A percentile compares a stretch with the other conserved stretches of the same genome.
phyloP scores from a whole-genome alignment of 768 basidiomycete genomes.

The Fomitopsis pulvina region DNA sequence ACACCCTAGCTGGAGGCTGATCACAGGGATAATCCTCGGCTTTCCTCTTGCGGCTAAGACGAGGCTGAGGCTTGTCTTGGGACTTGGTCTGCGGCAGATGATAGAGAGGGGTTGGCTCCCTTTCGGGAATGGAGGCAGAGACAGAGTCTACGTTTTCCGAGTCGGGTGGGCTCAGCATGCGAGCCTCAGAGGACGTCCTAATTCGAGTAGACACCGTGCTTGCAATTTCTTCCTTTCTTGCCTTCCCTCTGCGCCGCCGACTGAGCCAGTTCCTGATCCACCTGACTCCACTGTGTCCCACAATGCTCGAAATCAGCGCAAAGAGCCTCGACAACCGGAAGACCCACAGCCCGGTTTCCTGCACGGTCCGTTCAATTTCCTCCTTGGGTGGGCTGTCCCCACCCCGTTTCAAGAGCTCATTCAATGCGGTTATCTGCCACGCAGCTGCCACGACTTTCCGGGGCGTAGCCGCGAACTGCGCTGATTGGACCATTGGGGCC shows the following conservation, averaged over 20 bases:
- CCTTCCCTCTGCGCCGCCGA: conserved; percentile 4
- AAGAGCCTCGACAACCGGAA: not conserved
- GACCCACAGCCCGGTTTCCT: conserved; percentile 18
- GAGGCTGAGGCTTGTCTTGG: no score
- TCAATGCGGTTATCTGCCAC: conserved; percentile 9
- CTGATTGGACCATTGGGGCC: not conserved
- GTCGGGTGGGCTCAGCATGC: no score
- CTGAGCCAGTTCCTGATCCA: conserved; percentile 20
- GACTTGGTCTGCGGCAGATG: no score
- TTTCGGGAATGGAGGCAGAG: no score
- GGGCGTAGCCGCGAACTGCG: not conserved
- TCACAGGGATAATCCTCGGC: no score
- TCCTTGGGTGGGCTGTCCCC: conserved; percentile 8
- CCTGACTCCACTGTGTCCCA: conserved; percentile 8
- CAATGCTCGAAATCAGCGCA: not conserved
- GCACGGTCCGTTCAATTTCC: conserved; percentile 7
- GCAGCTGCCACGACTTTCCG: conserved; percentile 8
- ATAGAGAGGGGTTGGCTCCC: no score
- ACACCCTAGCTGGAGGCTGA: no score
- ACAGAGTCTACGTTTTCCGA: no score
- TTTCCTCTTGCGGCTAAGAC: no score
- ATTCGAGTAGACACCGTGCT: no score
- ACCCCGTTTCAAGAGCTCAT: conserved; percentile 4
- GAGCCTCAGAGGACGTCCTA: no score
- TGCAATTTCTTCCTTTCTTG: not conserved